Conservation (phyloP, 2,329 filamentous ascomycete genomes). For the Aspergillus clavatus region DNA sequence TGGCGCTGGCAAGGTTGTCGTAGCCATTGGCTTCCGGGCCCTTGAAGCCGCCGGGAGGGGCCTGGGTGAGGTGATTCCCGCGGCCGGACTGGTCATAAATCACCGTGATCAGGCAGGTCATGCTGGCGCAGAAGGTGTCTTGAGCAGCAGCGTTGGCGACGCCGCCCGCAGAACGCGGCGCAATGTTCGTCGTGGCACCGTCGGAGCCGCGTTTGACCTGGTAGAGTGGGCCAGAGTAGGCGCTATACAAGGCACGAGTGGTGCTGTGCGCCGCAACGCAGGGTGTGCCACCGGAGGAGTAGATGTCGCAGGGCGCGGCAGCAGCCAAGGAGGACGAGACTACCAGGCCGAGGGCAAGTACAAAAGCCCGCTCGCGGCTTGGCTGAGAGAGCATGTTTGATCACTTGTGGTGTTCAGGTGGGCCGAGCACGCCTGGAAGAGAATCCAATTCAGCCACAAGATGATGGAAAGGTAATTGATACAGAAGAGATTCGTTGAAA, state of each 20-base stretch:
- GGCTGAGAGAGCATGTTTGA: conserved; percentile 29
- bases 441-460: background rate
- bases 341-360: conserved; percentile 32
- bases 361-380: conserved; percentile 20
- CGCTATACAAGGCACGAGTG: conserved; percentile 57
- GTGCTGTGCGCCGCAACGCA: conserved; percentile 62
- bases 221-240: conserved; percentile 53
- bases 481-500: background rate
- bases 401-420: conserved; percentile 6
- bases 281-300: conserved; percentile 54
- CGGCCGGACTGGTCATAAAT: conserved; percentile 63
- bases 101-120: conserved; percentile 59
- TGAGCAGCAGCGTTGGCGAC: conserved; percentile 59
- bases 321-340: conserved; percentile 40
- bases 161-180: conserved; percentile 53
- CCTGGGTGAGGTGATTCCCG: conserved; percentile 60
- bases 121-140: conserved; percentile 56
- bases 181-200: conserved; percentile 45
- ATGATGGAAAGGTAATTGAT: background rate
- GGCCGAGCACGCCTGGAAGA: background rate
- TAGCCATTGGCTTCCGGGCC: conserved; percentile 55
- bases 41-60: conserved; percentile 53
- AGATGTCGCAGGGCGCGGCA: conserved; percentile 60
- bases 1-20: conserved; percentile 57
- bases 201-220: conserved; percentile 55